These are phyloP conservation scores for Clavispora vitiphila DNA, from an alignment of 805 yeast genomes.

Conservation along the genomic window DNA sequence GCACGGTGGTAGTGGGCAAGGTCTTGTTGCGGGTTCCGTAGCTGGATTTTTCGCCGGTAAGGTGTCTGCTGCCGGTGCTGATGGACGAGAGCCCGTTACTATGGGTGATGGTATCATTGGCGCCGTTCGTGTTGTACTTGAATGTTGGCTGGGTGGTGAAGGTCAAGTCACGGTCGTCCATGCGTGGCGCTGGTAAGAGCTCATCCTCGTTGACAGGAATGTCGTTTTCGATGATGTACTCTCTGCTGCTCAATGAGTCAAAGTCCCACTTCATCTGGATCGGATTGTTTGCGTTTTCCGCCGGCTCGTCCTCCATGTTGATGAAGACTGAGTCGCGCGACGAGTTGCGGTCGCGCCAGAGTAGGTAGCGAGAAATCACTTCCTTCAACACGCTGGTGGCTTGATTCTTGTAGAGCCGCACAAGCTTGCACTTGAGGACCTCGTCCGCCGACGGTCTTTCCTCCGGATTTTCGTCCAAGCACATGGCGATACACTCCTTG, in stretches of 20 bases:
- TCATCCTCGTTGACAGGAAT: constrained; percentile 31
- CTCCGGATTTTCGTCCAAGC: constrained; percentile 89
- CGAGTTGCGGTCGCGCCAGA: constrained; percentile 69
- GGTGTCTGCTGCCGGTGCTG: constrained; percentile 14
- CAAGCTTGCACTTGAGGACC: constrained; percentile 66
- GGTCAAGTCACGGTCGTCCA: constrained; percentile 21
- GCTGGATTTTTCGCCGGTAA: constrained; percentile 14
- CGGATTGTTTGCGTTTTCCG: constrained; percentile 14
- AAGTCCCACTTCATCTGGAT: constrained; percentile 79
- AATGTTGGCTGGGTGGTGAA: constrained; percentile 21
- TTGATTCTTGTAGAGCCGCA: constrained; percentile 54
- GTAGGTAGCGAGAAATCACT: constrained; percentile 62
- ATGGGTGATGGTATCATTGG: constrained; percentile 25
- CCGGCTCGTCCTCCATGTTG: constrained; percentile 16
- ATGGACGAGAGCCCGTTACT: constrained; percentile 12
- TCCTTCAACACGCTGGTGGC: constrained; percentile 66
- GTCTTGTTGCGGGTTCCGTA: constrained; percentile 7
- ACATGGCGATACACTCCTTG: constrained; percentile 85
- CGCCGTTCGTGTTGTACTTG: constrained; percentile 3
- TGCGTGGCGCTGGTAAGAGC: background rate
- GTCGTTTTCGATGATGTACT: constrained; percentile 68
- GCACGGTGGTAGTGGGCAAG: background rate
- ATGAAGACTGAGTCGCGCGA: constrained; percentile 47
- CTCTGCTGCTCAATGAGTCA: constrained; percentile 71
- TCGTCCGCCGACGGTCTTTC: constrained; percentile 88